Evolutionary conservation across 768 basidiomycete species (phyloP), one percentile per base, ranked within the genome.

Genomic region (Kwoniella botswanensis): DNA sequence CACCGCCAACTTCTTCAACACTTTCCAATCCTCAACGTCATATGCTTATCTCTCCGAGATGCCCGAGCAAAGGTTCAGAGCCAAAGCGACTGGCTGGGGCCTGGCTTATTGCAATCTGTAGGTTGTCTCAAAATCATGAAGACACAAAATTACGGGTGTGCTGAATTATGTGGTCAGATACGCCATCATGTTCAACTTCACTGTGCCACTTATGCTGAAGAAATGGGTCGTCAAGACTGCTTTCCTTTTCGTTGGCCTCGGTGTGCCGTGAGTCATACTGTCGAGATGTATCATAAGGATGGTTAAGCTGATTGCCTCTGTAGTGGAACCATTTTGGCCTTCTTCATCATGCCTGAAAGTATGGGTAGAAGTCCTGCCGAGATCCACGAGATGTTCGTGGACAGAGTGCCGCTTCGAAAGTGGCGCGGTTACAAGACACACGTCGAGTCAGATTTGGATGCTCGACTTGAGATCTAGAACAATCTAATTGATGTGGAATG

Each of bases 321-420:
- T 22, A 70, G 68, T 12, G 70, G 70, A 2, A 73, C 64, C 11
- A 55, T 70, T 26, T 58, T 71, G 42, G 70, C 70, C 7, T 76
- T 42, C 59, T 72, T 76, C 60, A 65, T 74, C 53, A 66, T 76
- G 64, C 73, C 73, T 43, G 75, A 76, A 50, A 61, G 29, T 43
- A 59, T 57, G 44, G 41, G 61, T 2, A 24, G 75, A 29, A 62
- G 35, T 52, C 70, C 72, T 12, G 72, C 75, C 1, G 73, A 74
- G 60, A 66, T 75, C 46, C 60, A 75, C 22, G 74, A 75, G 52
- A 68, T 75, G 71, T 75, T 69, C 35, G 67, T 55, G 10, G 67
- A 65, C 21, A 43, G 58, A 17, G 68, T 75, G 6, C 52, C 71
- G 3, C 58, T 64, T 11, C 18, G 71, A 18, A 75, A 72, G 63